Conservation (phyloP, 495 filamentous ascomycete genomes). For the Platismatia glauca region DNA sequence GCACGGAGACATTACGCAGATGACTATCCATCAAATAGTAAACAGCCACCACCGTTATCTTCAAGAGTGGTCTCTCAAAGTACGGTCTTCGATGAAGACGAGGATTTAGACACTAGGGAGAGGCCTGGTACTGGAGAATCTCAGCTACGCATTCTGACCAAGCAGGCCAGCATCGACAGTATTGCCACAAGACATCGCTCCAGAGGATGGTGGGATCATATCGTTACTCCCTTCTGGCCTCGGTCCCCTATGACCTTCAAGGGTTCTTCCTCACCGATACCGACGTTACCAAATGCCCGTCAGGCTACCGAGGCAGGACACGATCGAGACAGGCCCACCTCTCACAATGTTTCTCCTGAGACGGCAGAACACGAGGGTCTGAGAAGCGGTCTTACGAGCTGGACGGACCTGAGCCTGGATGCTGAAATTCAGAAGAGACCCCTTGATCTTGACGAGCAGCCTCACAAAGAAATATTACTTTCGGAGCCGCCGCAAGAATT, state of each 20-base stretch:
- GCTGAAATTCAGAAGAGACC: constrained; percentile 24
- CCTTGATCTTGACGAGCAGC: constrained; percentile 16
- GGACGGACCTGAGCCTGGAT: constrained; percentile 24
- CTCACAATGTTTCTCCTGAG: constrained; percentile 26
- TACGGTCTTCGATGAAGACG: constrained; percentile 52
- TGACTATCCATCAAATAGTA: not conserved
- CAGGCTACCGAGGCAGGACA: constrained; percentile 28
- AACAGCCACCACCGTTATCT: not conserved
- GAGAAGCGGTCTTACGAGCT: constrained; percentile 24
- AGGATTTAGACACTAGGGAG: constrained; percentile 27
- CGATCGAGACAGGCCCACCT: constrained; percentile 22
- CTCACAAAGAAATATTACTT: not conserved
- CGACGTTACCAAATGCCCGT: constrained; percentile 29
- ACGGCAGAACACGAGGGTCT: not conserved
- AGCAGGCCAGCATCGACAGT: constrained; percentile 27
- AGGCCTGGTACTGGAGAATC: constrained; percentile 29
- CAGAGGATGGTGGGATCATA: constrained; percentile 81
- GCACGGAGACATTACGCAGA: not conserved
- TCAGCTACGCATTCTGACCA: constrained; percentile 26
- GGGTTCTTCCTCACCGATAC: constrained; percentile 17
- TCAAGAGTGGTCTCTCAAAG: constrained; percentile 33
- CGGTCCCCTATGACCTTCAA: constrained; percentile 34
- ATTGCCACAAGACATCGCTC: constrained; percentile 50
- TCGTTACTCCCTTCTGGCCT: constrained; percentile 65
- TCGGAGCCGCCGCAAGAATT: not conserved